Base-by-base conservation (phyloP, 2,329 filamentous ascomycete species). In the Alternaria brassicicola region DNA sequence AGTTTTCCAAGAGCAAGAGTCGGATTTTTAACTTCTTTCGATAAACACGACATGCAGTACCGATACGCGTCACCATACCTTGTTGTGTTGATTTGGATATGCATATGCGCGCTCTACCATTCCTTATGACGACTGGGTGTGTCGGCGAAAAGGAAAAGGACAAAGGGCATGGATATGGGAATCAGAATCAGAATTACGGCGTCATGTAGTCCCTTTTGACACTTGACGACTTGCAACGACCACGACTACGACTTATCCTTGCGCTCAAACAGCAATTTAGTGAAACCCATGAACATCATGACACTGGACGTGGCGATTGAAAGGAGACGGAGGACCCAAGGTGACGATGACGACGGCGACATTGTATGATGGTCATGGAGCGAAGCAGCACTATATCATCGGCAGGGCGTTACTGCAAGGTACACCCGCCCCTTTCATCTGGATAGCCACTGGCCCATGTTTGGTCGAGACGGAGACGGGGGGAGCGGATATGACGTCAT, bases 11-110 rank as follows among this genome's bases (percentile, higher is more conserved):
- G 57, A 75, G 68, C 60, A 77, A 72, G 52, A 75, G 72, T 52
- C 62, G 65, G 49, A 73, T 77, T 28, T 74, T 78, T 62, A 77
- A 72, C 49, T 76, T 78, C 60, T 78, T 74, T 69, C 53, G 67
- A n/a, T 59, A 30, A 54, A 4, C 15, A 1, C 21, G 25, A 26
- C 39, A 42, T 13, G 25, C 39, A 26, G 25, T 26, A 26, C 25
- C 25, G 25, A n/a, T n/a, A n/a, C n/a, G n/a, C n/a, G n/a, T n/a
- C n/a, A n/a, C n/a, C n/a, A n/a, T 42, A 42, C 13, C 21, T 23
- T n/a, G 39, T 42, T 42, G 21, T 26, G 25, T 26, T 7, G 25
- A 26, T 7, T 26, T 7, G 8, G 8, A 26, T 26, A 26, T 26
- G 8, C 25, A 26, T 26, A 26, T 26, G 25, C 25, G 25, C 25